Evolutionary conservation across 1,284 basidiomycete genomes (phyloP).

Genomic region (Rhodotorula mucilaginosa): DNA sequence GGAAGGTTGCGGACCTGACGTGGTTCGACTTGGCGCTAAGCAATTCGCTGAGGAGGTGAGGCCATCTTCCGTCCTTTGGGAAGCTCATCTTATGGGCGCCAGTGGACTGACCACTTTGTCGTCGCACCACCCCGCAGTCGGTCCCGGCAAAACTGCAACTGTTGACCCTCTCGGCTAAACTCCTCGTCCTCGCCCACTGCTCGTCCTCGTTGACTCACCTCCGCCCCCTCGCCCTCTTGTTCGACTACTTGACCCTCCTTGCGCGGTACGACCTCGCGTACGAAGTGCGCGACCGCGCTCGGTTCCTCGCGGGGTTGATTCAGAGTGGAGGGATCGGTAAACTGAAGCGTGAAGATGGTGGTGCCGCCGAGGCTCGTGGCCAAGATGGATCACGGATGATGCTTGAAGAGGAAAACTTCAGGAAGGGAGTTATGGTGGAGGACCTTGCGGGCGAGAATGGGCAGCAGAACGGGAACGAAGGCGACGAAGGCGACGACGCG

Average conservation of each 20-base stretch:
- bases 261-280: constrained; percentile 82
- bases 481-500: not conserved
- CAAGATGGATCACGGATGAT: constrained; percentile 12
- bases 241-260: constrained; percentile 72
- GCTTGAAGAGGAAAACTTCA: constrained; percentile 38
- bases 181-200: constrained; percentile 66
- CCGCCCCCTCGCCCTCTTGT: constrained; percentile 51
- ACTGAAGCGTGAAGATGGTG: not conserved
- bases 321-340: constrained; percentile 21
- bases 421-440: constrained; percentile 35
- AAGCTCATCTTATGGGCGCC: not conserved
- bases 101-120: not conserved
- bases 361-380: not conserved
- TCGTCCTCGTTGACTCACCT: constrained; percentile 39
- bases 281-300: constrained; percentile 80
- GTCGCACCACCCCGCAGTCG: constrained; percentile 51
- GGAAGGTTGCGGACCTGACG: constrained; percentile 64
- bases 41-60: constrained; percentile 68
- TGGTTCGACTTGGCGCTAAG: constrained; percentile 71
- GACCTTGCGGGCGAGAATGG: constrained; percentile 1
- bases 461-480: not conserved
- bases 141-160: constrained; percentile 73
- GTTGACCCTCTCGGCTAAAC: constrained; percentile 76
- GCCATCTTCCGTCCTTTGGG: not conserved
- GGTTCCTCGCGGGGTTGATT: constrained; percentile 73